A percentile compares a stretch with the other conserved stretches of the same genome.
phyloP scores from a whole-genome alignment of 176 grass and related monocot species.

The Miscanthus lutarioriparius region DNA sequence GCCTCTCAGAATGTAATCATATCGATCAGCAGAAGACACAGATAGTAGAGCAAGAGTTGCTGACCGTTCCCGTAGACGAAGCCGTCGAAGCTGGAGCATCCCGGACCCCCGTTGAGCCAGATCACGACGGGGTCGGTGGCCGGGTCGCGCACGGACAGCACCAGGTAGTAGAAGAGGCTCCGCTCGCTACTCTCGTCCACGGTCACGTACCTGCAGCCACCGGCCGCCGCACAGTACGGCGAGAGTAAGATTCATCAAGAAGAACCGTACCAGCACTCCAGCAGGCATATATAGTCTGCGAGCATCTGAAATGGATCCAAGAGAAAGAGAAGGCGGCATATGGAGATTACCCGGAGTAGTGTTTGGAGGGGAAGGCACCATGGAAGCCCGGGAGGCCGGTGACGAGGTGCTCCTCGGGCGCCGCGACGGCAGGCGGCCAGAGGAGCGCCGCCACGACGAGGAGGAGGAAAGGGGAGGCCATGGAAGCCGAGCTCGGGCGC shows the following conservation, averaged over 20 bases:
- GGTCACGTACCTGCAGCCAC: conserved; percentile 5
- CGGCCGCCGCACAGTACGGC: not conserved
- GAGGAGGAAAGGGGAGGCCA: not conserved
- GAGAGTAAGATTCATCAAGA: not conserved
- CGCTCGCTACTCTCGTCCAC: conserved; percentile 52
- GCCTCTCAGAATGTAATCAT: not conserved
- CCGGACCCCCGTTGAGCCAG: conserved; percentile 89
- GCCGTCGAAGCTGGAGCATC: conserved; percentile 88
- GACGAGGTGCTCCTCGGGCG: conserved; percentile 49
- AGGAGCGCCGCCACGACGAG: not conserved
- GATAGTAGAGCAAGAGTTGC: not conserved
- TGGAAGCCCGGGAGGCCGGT: conserved; percentile 54
- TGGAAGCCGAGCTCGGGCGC: not conserved
- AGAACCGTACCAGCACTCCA: not conserved
- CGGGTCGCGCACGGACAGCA: conserved; percentile 62
- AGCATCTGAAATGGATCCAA: not conserved
- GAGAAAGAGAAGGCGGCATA: not conserved
- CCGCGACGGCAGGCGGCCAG: conserved; percentile 20
- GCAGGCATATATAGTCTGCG: not conserved
- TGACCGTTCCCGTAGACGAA: conserved; percentile 74
- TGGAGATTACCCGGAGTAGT: conserved; percentile 56
- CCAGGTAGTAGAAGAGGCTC: conserved; percentile 87
- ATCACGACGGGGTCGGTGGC: conserved; percentile 74
- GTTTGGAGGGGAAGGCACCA: conserved; percentile 56
- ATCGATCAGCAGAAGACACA: not conserved